Base-by-base conservation (phyloP, 2,329 filamentous ascomycete genomes). In the Amphichorda felina region DNA sequence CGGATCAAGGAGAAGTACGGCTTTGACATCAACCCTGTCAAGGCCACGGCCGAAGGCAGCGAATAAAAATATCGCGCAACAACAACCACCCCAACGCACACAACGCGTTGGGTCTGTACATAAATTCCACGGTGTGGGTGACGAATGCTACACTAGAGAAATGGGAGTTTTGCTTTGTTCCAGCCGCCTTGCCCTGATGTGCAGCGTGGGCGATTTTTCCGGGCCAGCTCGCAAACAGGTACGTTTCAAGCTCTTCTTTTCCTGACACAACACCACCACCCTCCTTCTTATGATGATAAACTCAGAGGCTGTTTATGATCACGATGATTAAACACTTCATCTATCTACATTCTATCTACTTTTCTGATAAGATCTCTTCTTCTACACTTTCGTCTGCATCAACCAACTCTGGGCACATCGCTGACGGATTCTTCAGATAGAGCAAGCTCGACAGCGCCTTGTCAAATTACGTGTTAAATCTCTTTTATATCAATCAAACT, bases 1-100 rank as follows among this genome's bases (percentile, higher is more conserved):
- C 73, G 84, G 48, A 71, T 95, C 57, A 79, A 84, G 72, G 79
- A 86, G 61, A 84, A 79, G 59, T 94, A 94, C 52, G 86, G 87
- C 40, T 75, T 93, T 51, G 86, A 94, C 45, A 78, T 94, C 51
- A 74, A 80, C 51, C 72, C 77, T 37, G 73, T 79, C 45, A 70
- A 59, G 39, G 66, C 70, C 30, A 62, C 60, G 33, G 56, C 60
- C 44, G 63, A 73, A 37, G 58, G 57, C 39, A 60, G 58, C 50
- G 51, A 54, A 50, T 60, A 51, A 53, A 44, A n/a, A n/a, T n/a
- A n/a, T n/a, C 30, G 28, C 16, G 9, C 32, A 35, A 34, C 19
- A 31, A 38, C 34, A 38, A 14, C 24, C 13, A 21, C 15, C 8
- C 25, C 21, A 24, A 24, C 21, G 21, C 21, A 5, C 27, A 29